A percentile compares a stretch with the other conserved stretches of the same genome.
phyloP scores from a whole-genome alignment of 2,329 filamentous ascomycete genomes.

The Plectosphaerella sp. region DNA sequence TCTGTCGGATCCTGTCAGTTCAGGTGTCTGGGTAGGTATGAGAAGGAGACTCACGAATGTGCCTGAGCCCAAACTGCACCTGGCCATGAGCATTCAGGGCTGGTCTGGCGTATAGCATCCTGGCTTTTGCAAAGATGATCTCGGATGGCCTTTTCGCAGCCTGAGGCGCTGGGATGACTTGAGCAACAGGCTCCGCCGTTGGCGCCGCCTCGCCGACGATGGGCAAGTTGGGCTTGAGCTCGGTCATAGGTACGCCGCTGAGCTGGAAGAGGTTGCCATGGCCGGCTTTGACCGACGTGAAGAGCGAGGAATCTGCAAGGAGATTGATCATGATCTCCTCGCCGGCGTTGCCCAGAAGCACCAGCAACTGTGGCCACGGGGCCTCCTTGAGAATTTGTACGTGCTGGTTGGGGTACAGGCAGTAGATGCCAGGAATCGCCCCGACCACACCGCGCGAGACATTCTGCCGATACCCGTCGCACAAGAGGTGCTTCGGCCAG shows the following conservation, averaged over 20 bases:
- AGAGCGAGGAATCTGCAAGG: constrained; percentile 74
- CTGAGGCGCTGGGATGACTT: constrained; percentile 12
- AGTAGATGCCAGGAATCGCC: constrained; percentile 61
- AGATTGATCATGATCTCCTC: constrained; percentile 75
- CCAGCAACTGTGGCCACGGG: constrained; percentile 73
- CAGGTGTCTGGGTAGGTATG: no score
- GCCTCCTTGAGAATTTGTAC: constrained; percentile 62
- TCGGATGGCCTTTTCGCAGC: constrained; percentile 36
- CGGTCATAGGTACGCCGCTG: constrained; percentile 56
- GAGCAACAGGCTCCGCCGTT: no score
- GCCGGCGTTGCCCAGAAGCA: constrained; percentile 68
- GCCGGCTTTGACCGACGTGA: constrained; percentile 55
- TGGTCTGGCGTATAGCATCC: constrained; percentile 81
- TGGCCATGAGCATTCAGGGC: constrained; percentile 62
- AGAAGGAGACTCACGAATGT: constrained; percentile 63
- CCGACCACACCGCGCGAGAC: constrained; percentile 18
- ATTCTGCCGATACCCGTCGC: constrained; percentile 70
- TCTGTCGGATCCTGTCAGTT: constrained; percentile 45
- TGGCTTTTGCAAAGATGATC: constrained; percentile 73
- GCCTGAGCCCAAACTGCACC: constrained; percentile 70
- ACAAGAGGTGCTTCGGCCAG: constrained; percentile 70
- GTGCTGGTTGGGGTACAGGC: constrained; percentile 63
- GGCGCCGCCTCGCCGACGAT: background rate
- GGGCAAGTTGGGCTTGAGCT: constrained; percentile 24
- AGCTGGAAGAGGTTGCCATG: constrained; percentile 71